Percentiles rank a stretch among this genome's conserved stretches.
Conservation (phyloP, 2,329 filamentous ascomycete genomes). For the Ceratocystis albifundus region DNA sequence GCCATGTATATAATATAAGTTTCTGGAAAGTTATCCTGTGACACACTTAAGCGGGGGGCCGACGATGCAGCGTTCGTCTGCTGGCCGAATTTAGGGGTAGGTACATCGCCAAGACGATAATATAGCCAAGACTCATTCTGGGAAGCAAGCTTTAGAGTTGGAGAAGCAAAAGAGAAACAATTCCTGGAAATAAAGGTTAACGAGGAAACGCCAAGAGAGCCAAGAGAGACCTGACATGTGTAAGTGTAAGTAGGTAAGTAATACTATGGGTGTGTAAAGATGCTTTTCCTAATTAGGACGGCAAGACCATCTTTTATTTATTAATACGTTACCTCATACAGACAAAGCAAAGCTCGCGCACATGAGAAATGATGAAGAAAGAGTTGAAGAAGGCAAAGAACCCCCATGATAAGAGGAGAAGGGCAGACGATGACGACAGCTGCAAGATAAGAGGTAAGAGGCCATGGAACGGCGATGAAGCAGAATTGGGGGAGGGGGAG, state of each 20-base stretch:
- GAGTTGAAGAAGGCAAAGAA: background rate
- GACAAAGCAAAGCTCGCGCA: background rate
- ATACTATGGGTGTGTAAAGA: background rate
- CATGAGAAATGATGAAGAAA: background rate
- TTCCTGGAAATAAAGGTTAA: background rate
- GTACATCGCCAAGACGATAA: too few species aligned
- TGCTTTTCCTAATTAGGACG: background rate
- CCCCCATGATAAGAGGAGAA: background rate
- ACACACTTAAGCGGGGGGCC: background rate
- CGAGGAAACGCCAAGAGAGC: constrained; percentile 6
- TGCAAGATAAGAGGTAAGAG: constrained; percentile 5
- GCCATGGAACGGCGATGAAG: background rate
- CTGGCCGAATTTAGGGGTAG: background rate
- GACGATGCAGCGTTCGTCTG: background rate
- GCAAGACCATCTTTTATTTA: background rate
- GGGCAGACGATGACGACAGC: background rate
- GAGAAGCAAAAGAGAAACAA: constrained; percentile 3
- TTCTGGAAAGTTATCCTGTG: constrained; percentile 2
- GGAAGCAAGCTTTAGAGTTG: background rate
- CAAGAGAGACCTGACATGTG: constrained; percentile 6
- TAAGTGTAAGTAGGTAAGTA: background rate
- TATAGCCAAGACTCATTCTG: too few species aligned
- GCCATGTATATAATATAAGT: background rate
- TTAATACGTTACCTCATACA: constrained; percentile 2
- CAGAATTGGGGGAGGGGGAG: background rate